Evolutionary conservation across 768 basidiomycete genomes (phyloP).

Genomic region (Cystofilobasidium capitatum): DNA sequence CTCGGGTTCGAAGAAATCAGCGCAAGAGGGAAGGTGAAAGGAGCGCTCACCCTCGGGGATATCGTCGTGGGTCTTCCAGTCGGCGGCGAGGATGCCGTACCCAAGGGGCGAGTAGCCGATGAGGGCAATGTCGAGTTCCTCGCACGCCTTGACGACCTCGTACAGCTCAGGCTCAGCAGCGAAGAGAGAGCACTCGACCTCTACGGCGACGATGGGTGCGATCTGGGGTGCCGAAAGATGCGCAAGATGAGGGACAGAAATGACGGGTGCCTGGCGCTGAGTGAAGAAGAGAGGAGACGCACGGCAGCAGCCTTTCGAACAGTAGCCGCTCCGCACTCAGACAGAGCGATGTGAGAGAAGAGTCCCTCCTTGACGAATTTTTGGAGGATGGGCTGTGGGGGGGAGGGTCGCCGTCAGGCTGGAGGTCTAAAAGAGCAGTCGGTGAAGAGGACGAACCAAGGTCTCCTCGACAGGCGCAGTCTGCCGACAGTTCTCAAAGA

Average conservation of each 20-base stretch:
- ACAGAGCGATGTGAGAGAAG: constrained; percentile 53
- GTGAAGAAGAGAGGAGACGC: not conserved
- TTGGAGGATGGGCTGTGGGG: constrained; percentile 36
- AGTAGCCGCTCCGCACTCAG: constrained; percentile 45
- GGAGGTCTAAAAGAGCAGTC: not conserved
- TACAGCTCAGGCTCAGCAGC: constrained; percentile 49
- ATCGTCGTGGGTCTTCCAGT: constrained; percentile 37
- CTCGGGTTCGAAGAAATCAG: constrained; percentile 21
- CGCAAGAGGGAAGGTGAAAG: not conserved
- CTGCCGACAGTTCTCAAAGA: constrained; percentile 49
- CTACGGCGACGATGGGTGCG: constrained; percentile 51
- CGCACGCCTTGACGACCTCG: constrained; percentile 48
- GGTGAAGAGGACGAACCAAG: not conserved
- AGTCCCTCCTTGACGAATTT: constrained; percentile 49
- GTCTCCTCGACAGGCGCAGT: constrained; percentile 6
- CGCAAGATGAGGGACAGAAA: not conserved
- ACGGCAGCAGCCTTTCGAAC: constrained; percentile 5
- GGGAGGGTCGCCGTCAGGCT: not conserved
- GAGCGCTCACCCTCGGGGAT: constrained; percentile 42
- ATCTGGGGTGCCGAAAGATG: constrained; percentile 38
- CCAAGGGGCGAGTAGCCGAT: constrained; percentile 49
- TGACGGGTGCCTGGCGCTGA: not conserved
- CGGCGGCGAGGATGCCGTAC: constrained; percentile 39
- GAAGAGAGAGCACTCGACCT: constrained; percentile 61
- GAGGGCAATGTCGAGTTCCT: constrained; percentile 53